Evolutionary conservation across 192 early-diverging fungal genomes (phyloP), one percentile per base, ranked within the genome.

Genomic region (Paraglomus brasilianum): DNA sequence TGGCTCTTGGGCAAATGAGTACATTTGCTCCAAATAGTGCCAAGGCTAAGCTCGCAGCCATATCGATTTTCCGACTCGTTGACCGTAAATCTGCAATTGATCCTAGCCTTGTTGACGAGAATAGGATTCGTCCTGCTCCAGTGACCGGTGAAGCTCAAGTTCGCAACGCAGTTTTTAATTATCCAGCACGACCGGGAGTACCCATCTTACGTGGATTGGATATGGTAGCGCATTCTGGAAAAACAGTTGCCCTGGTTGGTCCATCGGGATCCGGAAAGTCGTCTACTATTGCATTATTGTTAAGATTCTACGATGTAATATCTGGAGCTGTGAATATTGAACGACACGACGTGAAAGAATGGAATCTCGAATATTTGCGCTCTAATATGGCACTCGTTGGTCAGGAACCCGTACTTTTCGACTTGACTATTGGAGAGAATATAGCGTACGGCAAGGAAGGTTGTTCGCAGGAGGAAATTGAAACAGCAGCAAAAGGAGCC

Each of bases 301-400:
- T 94, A 72, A 88, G 95, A 0, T 89, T 88, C 75, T 97, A 97
- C 79, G 94, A 97, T 74, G 72, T 78, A 10, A 36, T 50, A 19
- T 70, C 58, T 10, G 95, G 95, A 17, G 45, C 51, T 13, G 82
- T 89, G 39, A 72, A 49, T 13, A 74, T 94, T 40, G 74, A 92
- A 92, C 66, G 89, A 92, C 56, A n/a, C n/a, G n/a, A n/a, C n/a
- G n/a, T n/a, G n/a, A n/a, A n/a, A n/a, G n/a, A n/a, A n/a, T n/a
- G 86, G 95, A 24, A 85, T 97, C 64, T 93, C 91, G 5, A 92
- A 92, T 85, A 93, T 93, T 0, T 85, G 95, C 42, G 93, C 95
- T 0, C 75, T 96, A 41, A 86, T 39, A 87, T 93, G 67, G 89
- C 88, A 15, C 86, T 82, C 58, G 87, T 93, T 30, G 85, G 85